Base-by-base conservation (phyloP, 2,329 filamentous ascomycete species). In the Aspergillus versicolor region DNA sequence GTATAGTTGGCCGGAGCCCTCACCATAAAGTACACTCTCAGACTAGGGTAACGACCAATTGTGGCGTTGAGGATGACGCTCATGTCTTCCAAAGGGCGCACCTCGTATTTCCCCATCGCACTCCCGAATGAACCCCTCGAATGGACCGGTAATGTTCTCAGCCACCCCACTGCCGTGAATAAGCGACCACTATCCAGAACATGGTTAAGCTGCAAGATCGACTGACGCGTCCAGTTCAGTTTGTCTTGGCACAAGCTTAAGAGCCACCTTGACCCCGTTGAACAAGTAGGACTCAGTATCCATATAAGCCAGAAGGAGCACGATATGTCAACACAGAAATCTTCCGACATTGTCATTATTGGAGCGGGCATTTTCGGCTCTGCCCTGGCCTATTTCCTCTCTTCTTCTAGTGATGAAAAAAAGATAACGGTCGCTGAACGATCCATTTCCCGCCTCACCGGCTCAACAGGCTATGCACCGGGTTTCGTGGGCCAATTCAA, bases 401-500 rank as follows among this genome's bases (percentile, higher is more conserved):
- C 68, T 5, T 32, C 57, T 17, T 57, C 64, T 6, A 44, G 47
- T 4, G 34, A 37, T 27, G 38, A 38, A 13, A 59, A 66, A 21
- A 62, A 55, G 40, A 55, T 72, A 2, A 44, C 66, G 9, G 52
- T 70, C 32, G 56, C 70, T 37, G 70, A 72, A 30, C 67, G 67
- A 55, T 69, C 66, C 8, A 57, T 70, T 7, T 58, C 60, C 5
- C 44, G 58, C 0, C 51, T 68, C 5, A 56, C 63, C 13, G 71
- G 70, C 6, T 75, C 73, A 8, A 75, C 71, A 0, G 68, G 67
- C 15, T 61, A 69, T 52, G 70, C 72, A 3, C 72, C 72, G 5
- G 71, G 71, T 1, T 72, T 73, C 24, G 63, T 74, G 5, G 72
- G 71, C 21, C 70, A 74, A 54, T 70, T 67, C 52, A 74, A 74